Evolutionary conservation across 192 early-diverging fungal species (phyloP).

Genomic region (Backusella parvicylindrica): DNA sequence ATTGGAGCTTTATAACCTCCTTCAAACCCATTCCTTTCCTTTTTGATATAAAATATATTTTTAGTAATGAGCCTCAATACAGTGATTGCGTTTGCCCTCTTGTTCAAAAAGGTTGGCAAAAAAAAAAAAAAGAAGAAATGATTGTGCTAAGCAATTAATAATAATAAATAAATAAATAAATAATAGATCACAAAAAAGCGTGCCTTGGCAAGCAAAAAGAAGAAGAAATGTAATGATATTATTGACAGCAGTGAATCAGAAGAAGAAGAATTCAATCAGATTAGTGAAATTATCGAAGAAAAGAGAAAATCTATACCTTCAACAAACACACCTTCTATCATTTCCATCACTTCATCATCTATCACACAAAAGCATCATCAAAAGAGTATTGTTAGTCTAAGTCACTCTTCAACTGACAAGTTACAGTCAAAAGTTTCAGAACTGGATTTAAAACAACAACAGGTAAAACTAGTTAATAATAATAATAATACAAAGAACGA

Average conservation of each 20-base stretch:
- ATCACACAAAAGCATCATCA: background rate
- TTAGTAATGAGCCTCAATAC: conserved; percentile 19
- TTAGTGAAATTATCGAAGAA: background rate
- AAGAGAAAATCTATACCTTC: conserved; percentile 5
- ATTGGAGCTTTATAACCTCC: background rate
- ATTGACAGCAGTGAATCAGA: background rate
- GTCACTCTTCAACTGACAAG: background rate
- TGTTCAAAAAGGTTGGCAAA: conserved; percentile 21
- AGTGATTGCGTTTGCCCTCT: conserved; percentile 12
- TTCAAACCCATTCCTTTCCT: conserved; percentile 1
- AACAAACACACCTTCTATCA: background rate
- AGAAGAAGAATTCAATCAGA: background rate
- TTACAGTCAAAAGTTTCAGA: background rate
- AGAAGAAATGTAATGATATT: background rate
- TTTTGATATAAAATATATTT: background rate
- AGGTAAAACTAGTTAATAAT: background rate
- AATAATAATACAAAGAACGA: background rate
- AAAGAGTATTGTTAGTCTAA: background rate
- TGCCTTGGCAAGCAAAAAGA: background rate
- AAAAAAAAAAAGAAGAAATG: background rate
- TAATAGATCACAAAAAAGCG: background rate
- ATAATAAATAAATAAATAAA: background rate
- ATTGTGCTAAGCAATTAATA: background rate
- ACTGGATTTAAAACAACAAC: background rate
- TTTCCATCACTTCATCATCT: conserved; percentile 7